Evolutionary conservation across 1,284 basidiomycete genomes (phyloP), one percentile per base, ranked within the genome.

Genomic region (Cutaneotrichosporon cutaneum): DNA sequence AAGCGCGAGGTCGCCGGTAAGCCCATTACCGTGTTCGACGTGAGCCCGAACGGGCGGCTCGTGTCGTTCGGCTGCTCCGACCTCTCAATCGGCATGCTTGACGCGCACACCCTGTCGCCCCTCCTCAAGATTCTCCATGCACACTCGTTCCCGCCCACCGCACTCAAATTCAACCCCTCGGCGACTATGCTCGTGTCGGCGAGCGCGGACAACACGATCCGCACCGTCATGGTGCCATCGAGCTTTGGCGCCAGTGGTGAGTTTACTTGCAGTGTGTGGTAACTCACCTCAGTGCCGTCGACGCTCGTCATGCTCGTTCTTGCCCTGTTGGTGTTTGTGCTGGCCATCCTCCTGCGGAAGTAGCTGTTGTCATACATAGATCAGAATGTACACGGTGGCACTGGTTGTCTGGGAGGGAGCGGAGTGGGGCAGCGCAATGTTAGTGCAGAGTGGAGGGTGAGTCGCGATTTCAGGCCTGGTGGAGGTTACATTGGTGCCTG

Each of bases 71-170:
- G 94, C 5, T 88, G 87, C 7, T 94, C 94, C 11, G 93, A 98
- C 77, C 83, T 91, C 54, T 88, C 87, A 42, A 86, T 98, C 61
- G 89, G 92, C 14, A 83, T 98, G 56, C 77, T 98, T 45, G 94
- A 98, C 74, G 84, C 92, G 3, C 82, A 82, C 59, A 92, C 87
- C 1, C 79, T 98, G 36, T 84, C 85, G 92, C 92, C 94, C 0
- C 78, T 94, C 10, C 80, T 92, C 35, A 88, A 88, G 35, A 94
- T 99, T 63, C 82, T 97, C 54, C 90, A 92, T 76, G 90, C 94
- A 0, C 96, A 99, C 78, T 92, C 94, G 66, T 95, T 99, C 77
- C 92, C 96, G 3, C 87, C 92, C 1, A 99, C 95, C 0, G 88
- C 89, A 1, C 80, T 99, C 60, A 85, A 85, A 61, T 98, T 99